A percentile compares a stretch with the other conserved stretches of the same genome.
Evolutionary conservation across 768 basidiomycete species (phyloP).

Genomic region (Calocera viscosa): DNA sequence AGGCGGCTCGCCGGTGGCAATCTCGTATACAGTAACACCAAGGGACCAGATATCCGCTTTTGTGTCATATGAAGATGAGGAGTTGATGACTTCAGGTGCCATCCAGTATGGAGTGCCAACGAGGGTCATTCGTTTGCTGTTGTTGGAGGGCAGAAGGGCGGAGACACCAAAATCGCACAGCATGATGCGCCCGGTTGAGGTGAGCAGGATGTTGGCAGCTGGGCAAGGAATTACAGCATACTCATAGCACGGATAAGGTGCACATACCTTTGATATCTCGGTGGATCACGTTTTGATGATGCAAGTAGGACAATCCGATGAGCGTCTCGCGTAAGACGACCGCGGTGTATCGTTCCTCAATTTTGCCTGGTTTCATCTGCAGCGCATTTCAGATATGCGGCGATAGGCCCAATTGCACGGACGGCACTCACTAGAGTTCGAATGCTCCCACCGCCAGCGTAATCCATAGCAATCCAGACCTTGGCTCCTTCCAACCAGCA

Average conservation of each 20-base stretch:
- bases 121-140: constrained; percentile 89
- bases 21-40: constrained; percentile 92
- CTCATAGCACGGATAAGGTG: neutral
- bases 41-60: constrained; percentile 98
- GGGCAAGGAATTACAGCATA: neutral
- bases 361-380: constrained; percentile 67
- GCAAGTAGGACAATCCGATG: constrained; percentile 73
- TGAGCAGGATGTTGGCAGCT: constrained; percentile 90
- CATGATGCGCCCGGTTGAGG: constrained; percentile 77
- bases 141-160: constrained; percentile 68
- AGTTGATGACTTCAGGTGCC: constrained; percentile 94
- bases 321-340: constrained; percentile 85
- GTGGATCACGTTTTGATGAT: constrained; percentile 90
- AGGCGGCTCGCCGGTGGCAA: constrained; percentile 89
- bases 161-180: constrained; percentile 99
- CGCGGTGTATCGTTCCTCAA: constrained; percentile 84
- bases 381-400: neutral
- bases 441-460: constrained; percentile 89
- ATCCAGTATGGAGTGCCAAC: constrained; percentile 99
- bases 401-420: neutral
- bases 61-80: constrained; percentile 81
- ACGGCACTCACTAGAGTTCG: constrained; percentile 46
- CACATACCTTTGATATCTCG: constrained; percentile 70
- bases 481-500: constrained; percentile 89
- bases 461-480: constrained; percentile 99